These are phyloP conservation scores for Neobulgaria alba DNA, from an alignment of 2,329 filamentous ascomycete genomes.

Conservation along the genomic window DNA sequence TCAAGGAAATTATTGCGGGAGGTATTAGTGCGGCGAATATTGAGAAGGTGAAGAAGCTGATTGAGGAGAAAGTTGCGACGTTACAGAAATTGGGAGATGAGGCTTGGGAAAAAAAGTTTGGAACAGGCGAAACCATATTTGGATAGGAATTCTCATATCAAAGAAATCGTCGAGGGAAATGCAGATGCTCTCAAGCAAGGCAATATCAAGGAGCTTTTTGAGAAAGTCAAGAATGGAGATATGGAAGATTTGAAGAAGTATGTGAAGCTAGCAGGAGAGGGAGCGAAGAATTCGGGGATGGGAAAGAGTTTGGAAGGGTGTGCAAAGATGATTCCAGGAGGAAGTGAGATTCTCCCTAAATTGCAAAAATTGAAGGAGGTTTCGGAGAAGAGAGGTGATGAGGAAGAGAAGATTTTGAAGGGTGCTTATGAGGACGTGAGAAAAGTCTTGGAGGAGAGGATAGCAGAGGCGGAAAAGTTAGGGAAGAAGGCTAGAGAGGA, in stretches of 20 bases:
- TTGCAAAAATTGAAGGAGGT: slow-evolving; percentile 55
- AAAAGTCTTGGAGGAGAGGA: slow-evolving; percentile 54
- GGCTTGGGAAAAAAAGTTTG: slow-evolving; percentile 61
- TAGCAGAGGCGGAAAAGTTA: slow-evolving; percentile 48
- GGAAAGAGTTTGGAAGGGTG: slow-evolving; percentile 41
- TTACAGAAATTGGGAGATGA: slow-evolving; percentile 61
- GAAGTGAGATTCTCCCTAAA: slow-evolving; percentile 56
- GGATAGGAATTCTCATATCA: slow-evolving; percentile 69
- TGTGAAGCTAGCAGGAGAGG: slow-evolving; percentile 48
- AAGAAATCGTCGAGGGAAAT: slow-evolving; percentile 65
- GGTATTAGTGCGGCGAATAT: slow-evolving; percentile 47
- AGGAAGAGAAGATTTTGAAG: slow-evolving; percentile 61
- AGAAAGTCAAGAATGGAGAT: slow-evolving; percentile 55
- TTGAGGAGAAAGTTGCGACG: slow-evolving; percentile 62
- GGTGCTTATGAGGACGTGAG: slow-evolving; percentile 60
- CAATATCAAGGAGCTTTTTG: slow-evolving; percentile 54
- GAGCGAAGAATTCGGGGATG: slow-evolving; percentile 44
- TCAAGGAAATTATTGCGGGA: slow-evolving; percentile 53
- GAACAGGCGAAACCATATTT: slow-evolving; percentile 64
- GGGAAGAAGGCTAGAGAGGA: slow-evolving; percentile 37
- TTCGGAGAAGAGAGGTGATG: slow-evolving; percentile 57
- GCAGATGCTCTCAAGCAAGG: slow-evolving; percentile 58
- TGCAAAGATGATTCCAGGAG: slow-evolving; percentile 56
- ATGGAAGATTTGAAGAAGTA: slow-evolving; percentile 51
- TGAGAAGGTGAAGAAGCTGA: slow-evolving; percentile 49